phyloP scores from a whole-genome alignment of 768 basidiomycete genomes.

The Lactarius indigo region DNA sequence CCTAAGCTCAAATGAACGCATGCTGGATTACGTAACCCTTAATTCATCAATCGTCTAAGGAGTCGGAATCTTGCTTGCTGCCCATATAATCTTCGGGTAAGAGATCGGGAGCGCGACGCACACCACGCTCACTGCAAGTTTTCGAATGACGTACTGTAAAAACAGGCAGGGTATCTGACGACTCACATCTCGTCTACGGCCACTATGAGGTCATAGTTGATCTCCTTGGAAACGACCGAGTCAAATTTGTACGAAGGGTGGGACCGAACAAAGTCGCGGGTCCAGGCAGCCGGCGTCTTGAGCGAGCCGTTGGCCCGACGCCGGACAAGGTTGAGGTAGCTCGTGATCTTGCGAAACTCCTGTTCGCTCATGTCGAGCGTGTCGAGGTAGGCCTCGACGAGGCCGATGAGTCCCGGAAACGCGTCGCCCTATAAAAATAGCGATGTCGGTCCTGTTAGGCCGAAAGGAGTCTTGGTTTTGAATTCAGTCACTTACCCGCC shows the following conservation, averaged over 20 bases:
- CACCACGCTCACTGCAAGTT: slow-evolving; percentile 27
- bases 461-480: background rate
- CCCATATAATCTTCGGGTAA: slow-evolving; percentile 27
- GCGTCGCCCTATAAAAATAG: slow-evolving; percentile 42
- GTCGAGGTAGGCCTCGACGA: slow-evolving; percentile 82
- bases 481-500: slow-evolving; percentile 53
- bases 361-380: slow-evolving; percentile 72
- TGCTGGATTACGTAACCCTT: background rate
- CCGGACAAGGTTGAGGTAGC: slow-evolving; percentile 78
- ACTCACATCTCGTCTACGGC: slow-evolving; percentile 91
- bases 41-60: background rate
- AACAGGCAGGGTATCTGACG: background rate
- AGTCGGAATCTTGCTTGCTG: slow-evolving; percentile 7
- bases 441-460: background rate
- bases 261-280: slow-evolving; percentile 82
- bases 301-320: slow-evolving; percentile 77
- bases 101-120: slow-evolving; percentile 28
- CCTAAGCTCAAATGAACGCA: background rate
- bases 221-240: slow-evolving; percentile 86
- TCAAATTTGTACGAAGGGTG: slow-evolving; percentile 93
- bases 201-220: slow-evolving; percentile 90
- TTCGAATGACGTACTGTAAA: background rate
- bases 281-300: slow-evolving; percentile 88
- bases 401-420: slow-evolving; percentile 78
- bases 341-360: slow-evolving; percentile 58